Evolutionary conservation across 306 rosid genomes (phyloP).

Genomic region (Dryas drummondii): DNA sequence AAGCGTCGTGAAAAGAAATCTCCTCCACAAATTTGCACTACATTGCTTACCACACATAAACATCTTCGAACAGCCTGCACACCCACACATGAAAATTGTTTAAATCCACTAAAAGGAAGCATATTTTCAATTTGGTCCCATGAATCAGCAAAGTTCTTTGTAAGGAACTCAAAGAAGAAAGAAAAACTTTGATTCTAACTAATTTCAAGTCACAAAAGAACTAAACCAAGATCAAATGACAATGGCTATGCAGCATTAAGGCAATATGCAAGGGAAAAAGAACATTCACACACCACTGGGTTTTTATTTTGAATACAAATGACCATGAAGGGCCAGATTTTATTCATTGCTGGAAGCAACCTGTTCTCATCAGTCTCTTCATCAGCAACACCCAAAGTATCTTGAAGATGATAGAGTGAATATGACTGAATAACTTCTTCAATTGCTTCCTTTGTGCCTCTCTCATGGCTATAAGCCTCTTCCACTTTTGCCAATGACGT

Average conservation of each 20-base stretch:
- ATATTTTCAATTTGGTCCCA: constrained; percentile 8
- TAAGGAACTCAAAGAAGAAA: background rate
- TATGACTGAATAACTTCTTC: constrained; percentile 54
- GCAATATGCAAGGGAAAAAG: constrained; percentile 15
- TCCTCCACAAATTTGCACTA: constrained; percentile 72
- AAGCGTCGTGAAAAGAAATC: constrained; percentile 89
- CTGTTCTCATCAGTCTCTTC: constrained; percentile 80
- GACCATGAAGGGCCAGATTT: constrained; percentile 86
- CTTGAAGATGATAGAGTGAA: constrained; percentile 63
- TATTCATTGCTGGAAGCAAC: constrained; percentile 95
- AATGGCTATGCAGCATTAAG: background rate
- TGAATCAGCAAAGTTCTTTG: constrained; percentile 5
- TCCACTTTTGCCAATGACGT: constrained; percentile 68
- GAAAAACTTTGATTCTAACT: background rate
- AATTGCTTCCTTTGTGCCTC: constrained; percentile 59
- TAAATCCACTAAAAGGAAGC: constrained; percentile 1
- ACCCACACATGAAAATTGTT: background rate
- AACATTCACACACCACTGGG: constrained; percentile 61
- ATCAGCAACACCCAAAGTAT: constrained; percentile 56
- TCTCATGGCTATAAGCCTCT: constrained; percentile 75
- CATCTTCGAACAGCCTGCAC: constrained; percentile 75
- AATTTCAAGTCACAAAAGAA: background rate
- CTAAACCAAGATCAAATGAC: background rate
- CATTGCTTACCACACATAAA: constrained; percentile 50
- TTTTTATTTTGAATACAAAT: constrained; percentile 69